Base-by-base conservation (phyloP, 2,329 filamentous ascomycete genomes). In the Apiospora hydei region DNA sequence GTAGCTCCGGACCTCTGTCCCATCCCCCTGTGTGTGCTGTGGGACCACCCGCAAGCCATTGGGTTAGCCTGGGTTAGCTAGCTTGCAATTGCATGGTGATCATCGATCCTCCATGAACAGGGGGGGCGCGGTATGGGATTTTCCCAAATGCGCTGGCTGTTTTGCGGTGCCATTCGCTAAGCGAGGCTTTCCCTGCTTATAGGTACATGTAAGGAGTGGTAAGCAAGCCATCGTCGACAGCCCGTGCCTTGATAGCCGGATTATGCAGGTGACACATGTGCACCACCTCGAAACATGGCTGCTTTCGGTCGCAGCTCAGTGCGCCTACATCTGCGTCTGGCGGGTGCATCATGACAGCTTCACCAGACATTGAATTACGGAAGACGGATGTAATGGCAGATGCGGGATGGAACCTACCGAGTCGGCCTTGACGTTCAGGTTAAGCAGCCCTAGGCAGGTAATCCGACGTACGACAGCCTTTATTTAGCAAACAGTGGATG, bases 1-100 rank as follows among this genome's bases (percentile, higher is more conserved):
- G 57, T 64, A 64, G 57, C 57, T 64, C 57, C 57, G 57, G 57
- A 14, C 57, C 57, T 64, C 18, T 41, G 13, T 64, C n/a, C 57
- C 34, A 38, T 38, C 57, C 57, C 57, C 57, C n/a, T 64, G 34
- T 64, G 57, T 38, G 34, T 38, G 34, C 34, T 38, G 34, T 64
- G 57, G 57, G 57, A 64, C 57, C 57, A 64, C 30, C 53, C 53
- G 53, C 53, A 61, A n/a, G 30, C 26, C 53, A 38, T 16, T 61
- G 53, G 13, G 30, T 21, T 57, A 57, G 53, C 53, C 18, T 30
- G 26, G 18, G 18, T 38, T 61, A 38, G 53, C 30, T 21, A 34
- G 34, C 53, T 26, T 16, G 34, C 6, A 38, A 61, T 34, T 38
- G 53, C 53, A 61, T 61, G 53, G 53, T 38, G 53, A 61, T 61